Conservation (phyloP, 2,329 filamentous ascomycete species). For the Pseudogymnoascus sp. region DNA sequence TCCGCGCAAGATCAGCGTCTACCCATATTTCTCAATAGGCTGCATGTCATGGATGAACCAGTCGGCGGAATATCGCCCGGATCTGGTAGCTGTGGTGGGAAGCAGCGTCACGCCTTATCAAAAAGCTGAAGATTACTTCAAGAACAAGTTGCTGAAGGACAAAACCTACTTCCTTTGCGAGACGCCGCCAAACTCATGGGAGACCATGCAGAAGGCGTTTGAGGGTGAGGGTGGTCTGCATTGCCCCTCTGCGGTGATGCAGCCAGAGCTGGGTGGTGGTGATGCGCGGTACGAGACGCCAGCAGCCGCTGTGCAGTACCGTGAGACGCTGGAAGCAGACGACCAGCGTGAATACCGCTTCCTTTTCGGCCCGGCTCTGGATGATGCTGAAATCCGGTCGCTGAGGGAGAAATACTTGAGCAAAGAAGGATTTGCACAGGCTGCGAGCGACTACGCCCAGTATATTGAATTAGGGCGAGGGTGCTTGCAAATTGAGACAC, state of each 20-base stretch:
- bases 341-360: conserved; percentile 44
- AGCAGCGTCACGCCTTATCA: conserved; percentile 51
- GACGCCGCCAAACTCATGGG: conserved; percentile 44
- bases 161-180: conserved; percentile 52
- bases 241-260: conserved; percentile 39
- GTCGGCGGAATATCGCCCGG: conserved; percentile 43
- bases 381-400: conserved; percentile 41
- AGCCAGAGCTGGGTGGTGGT: conserved; percentile 35
- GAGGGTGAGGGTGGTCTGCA: conserved; percentile 51
- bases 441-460: conserved; percentile 39
- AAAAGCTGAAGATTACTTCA: conserved; percentile 49
- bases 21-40: conserved; percentile 51
- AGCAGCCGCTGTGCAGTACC: conserved; percentile 47
- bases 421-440: conserved; percentile 40
- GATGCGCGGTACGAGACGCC: conserved; percentile 51
- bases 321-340: conserved; percentile 33
- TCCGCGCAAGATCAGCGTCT: conserved; percentile 42
- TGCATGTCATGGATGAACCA: conserved; percentile 59
- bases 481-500: conserved; percentile 45
- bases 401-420: conserved; percentile 44
- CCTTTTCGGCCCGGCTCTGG: conserved; percentile 47
- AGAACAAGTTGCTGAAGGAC: conserved; percentile 50
- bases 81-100: conserved; percentile 43
- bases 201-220: conserved; percentile 44
- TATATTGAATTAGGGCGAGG: conserved; percentile 46